Evolutionary conservation across 352 stramenopile species (phyloP).

Genomic region (Globisporangium cylindrosporum): DNA sequence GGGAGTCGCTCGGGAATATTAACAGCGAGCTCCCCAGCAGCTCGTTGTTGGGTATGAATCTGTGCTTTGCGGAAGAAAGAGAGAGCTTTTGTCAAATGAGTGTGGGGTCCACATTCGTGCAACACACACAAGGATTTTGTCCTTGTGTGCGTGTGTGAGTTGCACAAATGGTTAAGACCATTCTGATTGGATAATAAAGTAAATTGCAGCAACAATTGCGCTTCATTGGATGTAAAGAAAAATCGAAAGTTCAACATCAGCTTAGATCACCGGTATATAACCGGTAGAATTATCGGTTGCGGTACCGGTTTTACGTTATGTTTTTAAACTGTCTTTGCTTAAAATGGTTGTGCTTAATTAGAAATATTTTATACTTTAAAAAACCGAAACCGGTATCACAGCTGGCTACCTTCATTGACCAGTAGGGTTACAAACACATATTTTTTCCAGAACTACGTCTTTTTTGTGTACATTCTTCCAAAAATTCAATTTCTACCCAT

Average conservation of each 20-base stretch:
- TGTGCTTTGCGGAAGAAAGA: background rate
- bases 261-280: background rate
- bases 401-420: too few species aligned
- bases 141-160: too few species aligned
- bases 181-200: background rate
- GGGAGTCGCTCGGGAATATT: slow-evolving; percentile 1
- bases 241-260: slow-evolving; percentile 4
- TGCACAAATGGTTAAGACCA: background rate
- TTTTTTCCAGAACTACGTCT: too few species aligned
- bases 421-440: too few species aligned
- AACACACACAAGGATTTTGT: background rate
- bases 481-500: too few species aligned
- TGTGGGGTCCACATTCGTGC: background rate
- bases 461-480: too few species aligned
- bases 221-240: background rate
- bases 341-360: too few species aligned
- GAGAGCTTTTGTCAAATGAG: slow-evolving; percentile 1
- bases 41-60: background rate
- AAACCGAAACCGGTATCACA: too few species aligned
- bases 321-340: too few species aligned
- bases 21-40: background rate
- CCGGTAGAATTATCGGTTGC: too few species aligned
- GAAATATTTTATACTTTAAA: too few species aligned
- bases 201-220: background rate
- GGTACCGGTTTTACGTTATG: too few species aligned